These are phyloP conservation scores for Physocladia obscura DNA, from an alignment of 192 early-diverging fungal species.

Conservation along the genomic window DNA sequence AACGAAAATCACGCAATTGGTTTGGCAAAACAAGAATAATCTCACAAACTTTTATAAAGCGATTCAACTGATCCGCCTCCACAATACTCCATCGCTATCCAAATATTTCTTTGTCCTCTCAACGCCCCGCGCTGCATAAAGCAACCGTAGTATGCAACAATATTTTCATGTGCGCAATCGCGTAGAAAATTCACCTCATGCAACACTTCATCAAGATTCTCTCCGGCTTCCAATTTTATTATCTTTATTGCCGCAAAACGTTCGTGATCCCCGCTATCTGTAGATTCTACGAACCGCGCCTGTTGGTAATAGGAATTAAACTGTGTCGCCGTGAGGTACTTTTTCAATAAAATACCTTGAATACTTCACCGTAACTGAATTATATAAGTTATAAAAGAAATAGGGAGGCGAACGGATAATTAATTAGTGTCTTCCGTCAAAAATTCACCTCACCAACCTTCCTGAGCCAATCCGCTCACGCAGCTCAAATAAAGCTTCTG, in stretches of 20 bases:
- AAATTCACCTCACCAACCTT: conserved; percentile 30
- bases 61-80: conserved; percentile 62
- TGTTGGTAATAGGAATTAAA: conserved; percentile 7
- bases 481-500: conserved; percentile 52
- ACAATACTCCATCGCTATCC: conserved; percentile 65
- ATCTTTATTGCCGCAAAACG: conserved; percentile 54
- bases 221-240: conserved; percentile 57
- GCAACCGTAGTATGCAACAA: conserved; percentile 58
- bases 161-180: conserved; percentile 51
- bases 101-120: conserved; percentile 53
- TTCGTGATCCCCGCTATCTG: no score
- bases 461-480: conserved; percentile 58
- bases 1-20: no score
- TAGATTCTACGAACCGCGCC: conserved; percentile 39
- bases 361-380: conserved; percentile 57
- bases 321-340: neutral
- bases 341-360: conserved; percentile 47
- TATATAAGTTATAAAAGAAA: neutral
- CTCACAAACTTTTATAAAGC: conserved; percentile 47
- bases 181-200: conserved; percentile 63
- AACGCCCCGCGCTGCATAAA: conserved; percentile 53
- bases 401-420: neutral
- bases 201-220: conserved; percentile 60
- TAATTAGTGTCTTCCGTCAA: neutral
- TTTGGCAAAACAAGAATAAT: no score